Evolutionary conservation across 805 yeast genomes (phyloP).

Genomic region (Saccharomyces kudriavzevii): DNA sequence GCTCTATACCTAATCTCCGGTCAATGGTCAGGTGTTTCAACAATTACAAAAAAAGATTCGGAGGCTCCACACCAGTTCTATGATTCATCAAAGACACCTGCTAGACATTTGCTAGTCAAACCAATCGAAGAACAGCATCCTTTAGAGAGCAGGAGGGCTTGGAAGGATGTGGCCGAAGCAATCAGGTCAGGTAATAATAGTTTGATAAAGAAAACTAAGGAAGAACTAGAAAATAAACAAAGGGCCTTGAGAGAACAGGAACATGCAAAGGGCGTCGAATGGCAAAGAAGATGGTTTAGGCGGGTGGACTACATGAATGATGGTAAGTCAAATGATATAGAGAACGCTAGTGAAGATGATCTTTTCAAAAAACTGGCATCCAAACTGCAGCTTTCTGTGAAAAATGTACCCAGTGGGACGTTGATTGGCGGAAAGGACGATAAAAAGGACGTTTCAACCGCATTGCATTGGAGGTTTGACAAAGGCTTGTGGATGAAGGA

Average conservation of each 20-base stretch:
- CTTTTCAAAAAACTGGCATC: slow-evolving; percentile 37
- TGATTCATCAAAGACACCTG: slow-evolving; percentile 45
- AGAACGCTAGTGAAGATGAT: slow-evolving; percentile 24
- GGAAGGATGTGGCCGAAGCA: slow-evolving; percentile 86
- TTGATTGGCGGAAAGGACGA: slow-evolving; percentile 48
- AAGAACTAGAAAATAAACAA: slow-evolving; percentile 74
- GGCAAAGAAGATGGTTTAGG: slow-evolving; percentile 83
- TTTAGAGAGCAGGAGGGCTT: slow-evolving; percentile 81
- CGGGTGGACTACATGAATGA: slow-evolving; percentile 34
- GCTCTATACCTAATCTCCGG: slow-evolving; percentile 78
- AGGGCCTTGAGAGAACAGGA: slow-evolving; percentile 75
- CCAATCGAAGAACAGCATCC: slow-evolving; percentile 74
- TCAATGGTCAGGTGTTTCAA: slow-evolving; percentile 83
- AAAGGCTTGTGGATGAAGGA: slow-evolving; percentile 50
- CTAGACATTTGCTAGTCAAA: slow-evolving; percentile 60
- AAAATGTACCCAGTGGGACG: slow-evolving; percentile 64
- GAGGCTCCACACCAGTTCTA: slow-evolving; percentile 38
- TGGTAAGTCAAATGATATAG: slow-evolving; percentile 16
- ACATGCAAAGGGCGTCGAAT: slow-evolving; percentile 47
- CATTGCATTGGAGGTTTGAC: slow-evolving; percentile 64
- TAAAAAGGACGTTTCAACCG: slow-evolving; percentile 33
- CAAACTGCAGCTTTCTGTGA: slow-evolving; percentile 48
- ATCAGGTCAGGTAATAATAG: slow-evolving; percentile 69
- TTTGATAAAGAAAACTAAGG: slow-evolving; percentile 64
- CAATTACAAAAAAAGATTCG: slow-evolving; percentile 49